Evolutionary conservation across 2,329 filamentous ascomycete genomes (phyloP).

Genomic region (Domatiomyces catenatus): DNA sequence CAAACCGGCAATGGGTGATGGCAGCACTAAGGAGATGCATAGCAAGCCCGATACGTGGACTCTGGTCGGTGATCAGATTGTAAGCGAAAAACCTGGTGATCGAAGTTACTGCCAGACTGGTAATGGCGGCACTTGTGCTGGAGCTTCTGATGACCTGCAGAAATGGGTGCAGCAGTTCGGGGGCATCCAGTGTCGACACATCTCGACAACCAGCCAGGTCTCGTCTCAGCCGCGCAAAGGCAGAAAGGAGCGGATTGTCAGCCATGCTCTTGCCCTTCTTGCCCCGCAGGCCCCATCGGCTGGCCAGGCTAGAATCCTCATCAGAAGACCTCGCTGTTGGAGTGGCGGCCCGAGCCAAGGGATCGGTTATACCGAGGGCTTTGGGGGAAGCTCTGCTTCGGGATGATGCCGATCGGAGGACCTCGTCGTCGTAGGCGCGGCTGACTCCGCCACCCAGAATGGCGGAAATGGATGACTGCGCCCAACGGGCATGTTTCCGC

Average conservation of each 20-base stretch:
- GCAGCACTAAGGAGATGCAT: constrained; percentile 92
- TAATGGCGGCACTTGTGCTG: constrained; percentile 89
- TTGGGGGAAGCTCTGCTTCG: constrained; percentile 5
- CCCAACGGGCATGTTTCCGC: constrained; percentile 92
- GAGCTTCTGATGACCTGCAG: constrained; percentile 93
- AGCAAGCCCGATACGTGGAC: constrained; percentile 73
- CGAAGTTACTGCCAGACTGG: constrained; percentile 79
- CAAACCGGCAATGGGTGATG: constrained; percentile 94
- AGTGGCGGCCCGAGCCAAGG: background rate
- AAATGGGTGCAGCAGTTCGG: constrained; percentile 79
- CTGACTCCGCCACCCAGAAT: constrained; percentile 62
- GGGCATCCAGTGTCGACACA: constrained; percentile 76
- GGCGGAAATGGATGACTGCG: constrained; percentile 87
- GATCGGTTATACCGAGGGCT: constrained; percentile 9
- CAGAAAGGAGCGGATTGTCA: constrained; percentile 90
- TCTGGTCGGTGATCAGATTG: constrained; percentile 69
- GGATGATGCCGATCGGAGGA: constrained; percentile 22
- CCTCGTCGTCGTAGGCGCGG: constrained; percentile 30
- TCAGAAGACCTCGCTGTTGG: constrained; percentile 14
- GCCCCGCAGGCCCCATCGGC: constrained; percentile 81
- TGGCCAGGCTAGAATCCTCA: constrained; percentile 43
- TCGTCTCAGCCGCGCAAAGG: constrained; percentile 75
- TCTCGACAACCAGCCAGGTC: constrained; percentile 84
- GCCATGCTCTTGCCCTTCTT: constrained; percentile 96
- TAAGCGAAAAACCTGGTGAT: constrained; percentile 96